A percentile compares a stretch with the other conserved stretches of the same genome.
These are phyloP conservation scores for Ustilago tritici DNA, from an alignment of 1,284 basidiomycete species.

Conservation along the genomic window DNA sequence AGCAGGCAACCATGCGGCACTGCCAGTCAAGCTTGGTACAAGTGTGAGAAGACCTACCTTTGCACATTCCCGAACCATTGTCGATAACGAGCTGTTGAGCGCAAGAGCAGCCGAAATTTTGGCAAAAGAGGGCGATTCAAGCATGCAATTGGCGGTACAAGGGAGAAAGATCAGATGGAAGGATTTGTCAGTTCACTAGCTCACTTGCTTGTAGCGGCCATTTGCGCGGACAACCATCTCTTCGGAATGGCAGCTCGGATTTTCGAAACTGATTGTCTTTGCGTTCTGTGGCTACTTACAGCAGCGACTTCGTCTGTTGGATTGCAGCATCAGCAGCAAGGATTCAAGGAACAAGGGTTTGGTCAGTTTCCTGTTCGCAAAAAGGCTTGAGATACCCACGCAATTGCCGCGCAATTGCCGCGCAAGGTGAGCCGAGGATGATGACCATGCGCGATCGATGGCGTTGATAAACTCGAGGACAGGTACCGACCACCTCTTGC, in stretches of 20 bases:
- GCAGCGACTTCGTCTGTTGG: constrained; percentile 69
- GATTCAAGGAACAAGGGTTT: background rate
- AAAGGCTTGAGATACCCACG: too few relatives aligned
- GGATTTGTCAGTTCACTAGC: constrained; percentile 16
- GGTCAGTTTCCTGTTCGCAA: constrained; percentile 14
- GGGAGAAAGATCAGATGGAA: background rate
- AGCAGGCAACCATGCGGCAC: background rate
- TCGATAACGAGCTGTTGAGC: constrained; percentile 67
- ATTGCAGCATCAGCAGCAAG: background rate
- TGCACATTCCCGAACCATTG: constrained; percentile 70
- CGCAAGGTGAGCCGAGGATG: background rate
- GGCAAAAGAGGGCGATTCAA: constrained; percentile 6
- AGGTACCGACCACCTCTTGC: background rate
- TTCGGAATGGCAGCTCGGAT: background rate
- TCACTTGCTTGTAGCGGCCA: background rate
- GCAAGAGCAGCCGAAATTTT: background rate
- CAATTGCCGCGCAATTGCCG: too few relatives aligned
- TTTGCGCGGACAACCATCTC: background rate
- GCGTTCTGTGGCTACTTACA: constrained; percentile 47
- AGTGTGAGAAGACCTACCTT: constrained; percentile 49
- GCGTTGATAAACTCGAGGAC: background rate
- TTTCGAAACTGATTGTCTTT: background rate
- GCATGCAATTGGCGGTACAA: background rate
- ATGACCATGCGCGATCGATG: background rate
- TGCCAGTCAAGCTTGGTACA: background rate